Base-by-base conservation (phyloP, 148 eudicot genomes). In the Mesembryanthemum crystallinum region DNA sequence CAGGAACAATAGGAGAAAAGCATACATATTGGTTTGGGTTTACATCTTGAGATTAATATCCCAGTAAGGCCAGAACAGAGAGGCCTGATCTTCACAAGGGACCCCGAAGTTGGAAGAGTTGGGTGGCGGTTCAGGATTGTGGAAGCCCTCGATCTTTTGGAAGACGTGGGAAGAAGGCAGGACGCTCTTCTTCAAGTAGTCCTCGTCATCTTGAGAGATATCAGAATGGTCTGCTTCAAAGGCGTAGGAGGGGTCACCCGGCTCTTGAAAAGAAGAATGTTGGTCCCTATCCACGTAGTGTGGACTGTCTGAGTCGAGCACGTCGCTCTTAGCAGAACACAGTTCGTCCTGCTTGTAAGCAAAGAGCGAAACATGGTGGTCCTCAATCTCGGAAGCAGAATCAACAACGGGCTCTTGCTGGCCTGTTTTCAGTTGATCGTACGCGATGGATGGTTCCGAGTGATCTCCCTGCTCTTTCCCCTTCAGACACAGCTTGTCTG, bases 21-120 rank as follows among this genome's bases (percentile, higher is more conserved):
- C 18, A 75, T n/a, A 47, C 32, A 67, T 42, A 25, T 17, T 24
- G 30, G 28, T 54, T 69, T 33, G 29, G 43, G 37, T n/a, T 63
- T 74, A 76, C 71, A 80, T 69, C 69, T 69, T 80, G 58, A 75
- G 71, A 43, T 80, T 80, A 73, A 61, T 68, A 67, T 66, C 84
- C 80, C 77, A 91, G 72, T 80, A 86, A 64, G 89, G 78, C 97
- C 97, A 92, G 80, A 90, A 84, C 73, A 79, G 78, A 27, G 88
- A 82, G 71, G 79, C 76, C 10, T 85, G 91, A 83, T 91, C 96
- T 59, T 85, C 96, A 58, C 73, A 82, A 7, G 82, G 74, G 73
- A 89, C 81, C 25, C 85, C 86, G 66, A 78, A 83, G 80, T 73
- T 77, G 80, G 74, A 79, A 5, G 90, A 80, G 79, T 74, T 79